phyloP scores from a whole-genome alignment of 371 early-diverging fungal genomes.

The Rhizomucor pusillus region DNA sequence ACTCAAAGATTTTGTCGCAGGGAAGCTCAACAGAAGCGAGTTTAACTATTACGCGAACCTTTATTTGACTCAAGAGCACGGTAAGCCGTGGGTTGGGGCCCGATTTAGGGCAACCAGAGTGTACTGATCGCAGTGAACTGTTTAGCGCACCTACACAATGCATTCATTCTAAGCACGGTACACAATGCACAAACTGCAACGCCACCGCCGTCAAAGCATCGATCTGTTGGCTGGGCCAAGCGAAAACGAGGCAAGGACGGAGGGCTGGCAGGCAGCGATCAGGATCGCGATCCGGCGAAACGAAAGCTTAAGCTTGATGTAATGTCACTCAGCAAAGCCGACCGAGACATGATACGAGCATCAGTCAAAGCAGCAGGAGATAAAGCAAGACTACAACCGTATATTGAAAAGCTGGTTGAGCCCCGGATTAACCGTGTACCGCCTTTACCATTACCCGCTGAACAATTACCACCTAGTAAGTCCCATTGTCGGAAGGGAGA shows the following conservation, averaged over 20 bases:
- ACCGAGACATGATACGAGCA: slow-evolving; percentile 69
- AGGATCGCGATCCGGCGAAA: slow-evolving; percentile 53
- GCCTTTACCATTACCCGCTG: slow-evolving; percentile 39
- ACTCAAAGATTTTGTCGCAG: slow-evolving; percentile 73
- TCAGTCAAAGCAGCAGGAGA: slow-evolving; percentile 53
- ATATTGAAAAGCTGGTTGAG: slow-evolving; percentile 33
- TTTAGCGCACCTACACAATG: slow-evolving; percentile 72
- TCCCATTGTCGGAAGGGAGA: not conserved
- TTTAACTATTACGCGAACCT: slow-evolving; percentile 79
- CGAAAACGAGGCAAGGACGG: slow-evolving; percentile 63
- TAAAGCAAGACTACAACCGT: slow-evolving; percentile 33
- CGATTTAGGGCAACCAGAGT: too few relatives aligned
- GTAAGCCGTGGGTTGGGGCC: slow-evolving; percentile 22
- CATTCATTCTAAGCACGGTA: slow-evolving; percentile 76
- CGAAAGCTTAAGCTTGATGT: slow-evolving; percentile 68
- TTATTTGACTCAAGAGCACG: slow-evolving; percentile 62
- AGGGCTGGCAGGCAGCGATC: slow-evolving; percentile 28
- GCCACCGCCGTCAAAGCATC: slow-evolving; percentile 67
- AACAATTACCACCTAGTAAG: slow-evolving; percentile 53
- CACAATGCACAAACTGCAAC: slow-evolving; percentile 73
- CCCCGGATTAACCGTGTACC: slow-evolving; percentile 50
- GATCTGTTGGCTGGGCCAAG: slow-evolving; percentile 63
- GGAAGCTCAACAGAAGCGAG: slow-evolving; percentile 73
- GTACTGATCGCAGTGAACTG: not conserved
- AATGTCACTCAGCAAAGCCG: slow-evolving; percentile 69